Evolutionary conservation across 1,284 basidiomycete species (phyloP), one percentile per base, ranked within the genome.

Genomic region (Trichosporon asahii): DNA sequence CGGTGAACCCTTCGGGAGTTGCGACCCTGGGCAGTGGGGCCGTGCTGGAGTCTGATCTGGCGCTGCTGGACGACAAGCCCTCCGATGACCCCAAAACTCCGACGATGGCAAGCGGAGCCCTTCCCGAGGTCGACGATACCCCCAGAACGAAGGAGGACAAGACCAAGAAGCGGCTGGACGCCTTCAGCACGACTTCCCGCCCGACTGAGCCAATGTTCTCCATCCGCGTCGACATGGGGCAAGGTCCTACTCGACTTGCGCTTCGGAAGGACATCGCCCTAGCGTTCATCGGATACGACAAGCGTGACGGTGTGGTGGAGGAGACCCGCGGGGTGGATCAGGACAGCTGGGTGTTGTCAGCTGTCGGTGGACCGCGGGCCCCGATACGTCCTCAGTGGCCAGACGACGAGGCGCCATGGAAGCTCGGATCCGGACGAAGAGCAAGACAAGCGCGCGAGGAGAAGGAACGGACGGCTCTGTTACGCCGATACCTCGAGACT

Each of bases 401-500:
- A 1, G 79, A 80, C 64, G 68, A 76, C 40, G 76, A 78, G 57
- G 75, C 76, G 2, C 79, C 78, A 8, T 82, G 80, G 80, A 74
- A 76, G 31, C 68, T 79, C 27, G 75, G 74, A 15, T 74, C 75
- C 11, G 76, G 78, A 6, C 66, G 69, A 12, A 76, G 75, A 55
- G 75, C 75, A n/a, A 73, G 71, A 65, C 66, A 76, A 46, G 67
- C 69, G 55, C 70, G 75, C 29, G 78, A 81, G 66, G 77, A 78
- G 33, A 69, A 67, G n/a, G 76, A 80, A 60, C 77, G 76, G 49
- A 70, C 70, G 11, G 69, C 69, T 4, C 60, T 78, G 44, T 68
- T 82, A 27, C 73, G 70, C 60, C 75, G 79, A 27, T 82, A 82
- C 71, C 74, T 82, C 31, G 81, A 80, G 68, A 70, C 76, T 3